A percentile compares a stretch with the other conserved stretches of the same genome.
These are phyloP conservation scores for Alternaria arborescens DNA, from an alignment of 2,329 filamentous ascomycete genomes.

Conservation along the genomic window DNA sequence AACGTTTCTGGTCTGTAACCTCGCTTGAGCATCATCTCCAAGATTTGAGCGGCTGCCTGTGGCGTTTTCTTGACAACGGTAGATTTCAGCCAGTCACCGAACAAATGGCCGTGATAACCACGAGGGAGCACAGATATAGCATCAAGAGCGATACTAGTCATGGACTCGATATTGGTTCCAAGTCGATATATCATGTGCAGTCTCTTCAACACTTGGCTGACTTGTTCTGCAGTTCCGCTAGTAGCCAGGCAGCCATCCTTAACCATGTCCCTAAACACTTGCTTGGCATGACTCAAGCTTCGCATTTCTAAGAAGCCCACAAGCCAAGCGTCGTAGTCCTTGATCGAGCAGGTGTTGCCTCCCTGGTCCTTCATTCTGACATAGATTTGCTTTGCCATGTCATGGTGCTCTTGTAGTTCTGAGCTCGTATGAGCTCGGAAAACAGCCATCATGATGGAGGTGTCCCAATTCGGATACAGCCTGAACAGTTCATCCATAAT, in stretches of 20 bases:
- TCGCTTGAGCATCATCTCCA: constrained; percentile 77
- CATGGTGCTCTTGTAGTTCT: constrained; percentile 50
- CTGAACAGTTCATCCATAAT: constrained; percentile 65
- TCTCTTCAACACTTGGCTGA: constrained; percentile 34
- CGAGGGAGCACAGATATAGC: constrained; percentile 63
- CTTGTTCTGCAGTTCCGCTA: constrained; percentile 47
- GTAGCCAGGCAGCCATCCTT: constrained; percentile 56
- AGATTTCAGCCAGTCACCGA: constrained; percentile 87
- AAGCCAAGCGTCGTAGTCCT: constrained; percentile 79
- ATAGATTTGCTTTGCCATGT: constrained; percentile 59
- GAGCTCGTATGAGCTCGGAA: constrained; percentile 71
- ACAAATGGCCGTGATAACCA: constrained; percentile 76
- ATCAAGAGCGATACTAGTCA: constrained; percentile 43
- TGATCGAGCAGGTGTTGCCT: constrained; percentile 67
- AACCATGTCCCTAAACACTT: constrained; percentile 91
- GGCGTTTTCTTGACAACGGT: constrained; percentile 70
- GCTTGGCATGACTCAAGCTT: constrained; percentile 72
- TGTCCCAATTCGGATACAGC: constrained; percentile 56
- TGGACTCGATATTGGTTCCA: constrained; percentile 38
- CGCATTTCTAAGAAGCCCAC: constrained; percentile 74
- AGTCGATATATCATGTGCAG: constrained; percentile 41
- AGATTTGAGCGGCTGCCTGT: constrained; percentile 74
- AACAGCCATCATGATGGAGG: constrained; percentile 71
- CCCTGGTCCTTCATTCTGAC: constrained; percentile 69
- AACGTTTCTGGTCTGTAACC: constrained; percentile 74